Evolutionary conservation across 2,329 filamentous ascomycete genomes (phyloP), one percentile per base, ranked within the genome.

Genomic region (Trematosphaeria pertusa): DNA sequence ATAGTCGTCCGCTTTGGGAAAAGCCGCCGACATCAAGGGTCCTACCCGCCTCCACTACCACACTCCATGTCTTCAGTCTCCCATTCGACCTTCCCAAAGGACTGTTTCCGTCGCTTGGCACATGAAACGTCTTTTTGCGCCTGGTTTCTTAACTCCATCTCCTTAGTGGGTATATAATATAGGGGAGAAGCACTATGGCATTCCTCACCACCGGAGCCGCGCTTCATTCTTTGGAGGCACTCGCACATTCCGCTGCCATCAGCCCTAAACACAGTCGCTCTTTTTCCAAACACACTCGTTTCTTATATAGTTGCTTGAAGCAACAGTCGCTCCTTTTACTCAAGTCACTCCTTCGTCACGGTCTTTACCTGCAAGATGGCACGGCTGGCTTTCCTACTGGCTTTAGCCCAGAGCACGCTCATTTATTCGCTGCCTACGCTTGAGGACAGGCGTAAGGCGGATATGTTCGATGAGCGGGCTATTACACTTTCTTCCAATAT

Each of bases 371-470:
- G 20, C 35, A 50, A 41, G 9, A 70, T 70, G 67, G 57, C 55
- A 37, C 67, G 57, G 51, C 50, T 67, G 26, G 42, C 52, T 39
- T 43, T 61, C 28, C 36, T 68, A 40, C 54, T 72, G 55, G 60
- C 52, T 20, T 40, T 65, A 7, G 43, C 44, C 47, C 61, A 62
- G 20, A 48, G 60, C 19, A 46, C 54, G 22, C 47, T 61, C 36
- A 52, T 68, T 51, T 44, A 62, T 37, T 51, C 53, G 17, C 43
- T 62, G 18, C 67, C 69, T 15, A 51, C 63, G 9, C 37, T 34
- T 3, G 56, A 58, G 32, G 17, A 38, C n/a, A 50, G 49, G 42
- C 52, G 48, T 34, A 37, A 52, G 10, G 12, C 43, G 9, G 43
- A 37, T 5, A 31, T 18, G 7, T 14, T 65, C 10, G 51, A 54